phyloP scores from a whole-genome alignment of 225 moss, liverwort and hornwort species.

The Thuidium tamariscinum region DNA sequence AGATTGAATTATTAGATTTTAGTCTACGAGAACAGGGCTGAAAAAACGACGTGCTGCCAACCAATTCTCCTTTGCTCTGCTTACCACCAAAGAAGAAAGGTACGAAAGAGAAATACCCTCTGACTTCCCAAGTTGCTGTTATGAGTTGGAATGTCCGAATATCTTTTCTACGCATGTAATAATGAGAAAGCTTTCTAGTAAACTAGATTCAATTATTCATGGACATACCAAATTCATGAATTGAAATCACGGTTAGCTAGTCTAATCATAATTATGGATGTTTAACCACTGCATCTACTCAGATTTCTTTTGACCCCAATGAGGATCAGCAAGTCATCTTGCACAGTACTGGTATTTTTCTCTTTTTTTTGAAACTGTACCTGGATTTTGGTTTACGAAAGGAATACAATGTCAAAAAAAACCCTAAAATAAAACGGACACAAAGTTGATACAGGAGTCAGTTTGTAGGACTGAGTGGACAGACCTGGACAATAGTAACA shows the following conservation, averaged over 20 bases:
- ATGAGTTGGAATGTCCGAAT: background rate
- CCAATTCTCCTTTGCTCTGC: background rate
- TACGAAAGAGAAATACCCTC: background rate
- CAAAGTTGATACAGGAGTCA: background rate
- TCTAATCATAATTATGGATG: background rate
- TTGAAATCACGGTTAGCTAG: background rate
- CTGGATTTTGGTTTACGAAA: too few relatives aligned
- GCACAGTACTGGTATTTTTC: background rate
- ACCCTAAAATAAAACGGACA: too few relatives aligned
- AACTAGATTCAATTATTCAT: background rate
- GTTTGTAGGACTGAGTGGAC: background rate
- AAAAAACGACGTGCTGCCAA: too few relatives aligned
- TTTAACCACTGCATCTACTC: background rate
- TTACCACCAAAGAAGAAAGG: background rate
- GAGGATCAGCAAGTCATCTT: background rate
- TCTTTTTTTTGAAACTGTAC: too few relatives aligned
- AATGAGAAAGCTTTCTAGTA: too few relatives aligned
- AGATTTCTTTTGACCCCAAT: background rate
- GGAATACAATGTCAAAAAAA: background rate
- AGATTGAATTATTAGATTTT: background rate
- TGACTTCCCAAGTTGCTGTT: background rate
- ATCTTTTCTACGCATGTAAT: too few relatives aligned
- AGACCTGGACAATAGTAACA: too few relatives aligned
- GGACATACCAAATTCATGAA: background rate
- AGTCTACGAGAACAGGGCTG: background rate